A percentile compares a stretch with the other conserved stretches of the same genome.
These are phyloP conservation scores for Esteya vermicola DNA, from an alignment of 2,329 filamentous ascomycete species.

Conservation along the genomic window DNA sequence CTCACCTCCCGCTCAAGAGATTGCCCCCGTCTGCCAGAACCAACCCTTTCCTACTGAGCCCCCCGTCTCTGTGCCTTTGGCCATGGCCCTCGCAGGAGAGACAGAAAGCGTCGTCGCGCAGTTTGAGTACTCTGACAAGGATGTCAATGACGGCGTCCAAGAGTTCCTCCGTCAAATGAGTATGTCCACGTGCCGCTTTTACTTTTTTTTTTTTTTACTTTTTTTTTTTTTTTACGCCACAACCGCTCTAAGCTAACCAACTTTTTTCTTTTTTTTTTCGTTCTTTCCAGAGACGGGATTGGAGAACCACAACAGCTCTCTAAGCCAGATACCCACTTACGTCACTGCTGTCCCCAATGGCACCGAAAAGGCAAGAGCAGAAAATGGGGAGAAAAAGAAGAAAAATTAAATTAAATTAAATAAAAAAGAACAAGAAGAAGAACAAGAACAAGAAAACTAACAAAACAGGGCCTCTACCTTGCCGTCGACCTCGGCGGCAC, in stretches of 20 bases:
- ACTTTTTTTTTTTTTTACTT: not conserved
- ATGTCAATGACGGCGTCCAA: constrained; percentile 65
- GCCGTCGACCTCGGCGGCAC: constrained; percentile 96
- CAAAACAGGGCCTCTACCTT: constrained; percentile 84
- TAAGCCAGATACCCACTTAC: constrained; percentile 96
- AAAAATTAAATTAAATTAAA: too few relatives aligned
- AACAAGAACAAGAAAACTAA: too few relatives aligned
- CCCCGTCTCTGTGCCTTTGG: constrained; percentile 39
- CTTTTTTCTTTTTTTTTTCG: not conserved
- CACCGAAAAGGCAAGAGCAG: constrained; percentile 79
- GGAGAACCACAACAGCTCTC: constrained; percentile 57
- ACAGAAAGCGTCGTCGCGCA: constrained; percentile 68
- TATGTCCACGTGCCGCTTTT: constrained; percentile 12
- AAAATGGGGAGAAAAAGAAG: too few relatives aligned
- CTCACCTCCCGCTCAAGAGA: constrained; percentile 24
- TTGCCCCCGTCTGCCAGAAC: constrained; percentile 36
- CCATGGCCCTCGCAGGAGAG: constrained; percentile 52
- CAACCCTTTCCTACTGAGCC: constrained; percentile 38
- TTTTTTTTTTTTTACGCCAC: not conserved
- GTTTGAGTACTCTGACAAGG: constrained; percentile 69
- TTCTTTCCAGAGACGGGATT: constrained; percentile 58
- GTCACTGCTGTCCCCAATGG: constrained; percentile 93
- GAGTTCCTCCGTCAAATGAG: constrained; percentile 84
- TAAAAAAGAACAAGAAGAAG: too few relatives aligned
- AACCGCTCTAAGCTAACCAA: not conserved